Base-by-base conservation (phyloP, 108 stramenopile species). In the Hondaea fermentalgiana region DNA sequence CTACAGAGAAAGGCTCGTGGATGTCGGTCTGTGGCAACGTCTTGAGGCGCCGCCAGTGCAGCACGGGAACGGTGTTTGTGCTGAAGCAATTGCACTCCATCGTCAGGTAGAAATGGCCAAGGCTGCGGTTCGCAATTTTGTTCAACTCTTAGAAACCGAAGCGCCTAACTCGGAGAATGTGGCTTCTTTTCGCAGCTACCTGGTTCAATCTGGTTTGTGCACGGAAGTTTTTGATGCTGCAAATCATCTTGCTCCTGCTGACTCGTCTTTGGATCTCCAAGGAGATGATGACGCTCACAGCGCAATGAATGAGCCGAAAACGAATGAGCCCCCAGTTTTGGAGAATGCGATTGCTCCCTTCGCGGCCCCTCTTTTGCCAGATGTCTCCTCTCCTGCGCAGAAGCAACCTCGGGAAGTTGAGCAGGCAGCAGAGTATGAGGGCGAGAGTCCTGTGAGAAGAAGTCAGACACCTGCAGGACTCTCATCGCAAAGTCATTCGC, bases 31-130 rank as follows among this genome's bases (percentile, higher is more conserved):
- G 19, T 83, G 76, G 76, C 6, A 83, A 53, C 45, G 76, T 12
- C 45, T 83, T 3, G 76, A 83, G 51, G 49, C 45, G 6, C 76
- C 76, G n/a, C 76, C 76, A 12, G 76, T 83, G 6, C 76, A 35
- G 49, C 25, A 28, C 42, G 42, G 25, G 6, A 6, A 69, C 6
- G 42, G 64, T 4, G 14, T 42, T 0, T 42, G 42, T 17, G 45
- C 76, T 23, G 76, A 83, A 35, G 76, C 76, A 0, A 23, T 53
- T 21, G 76, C 49, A 12, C 25, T 53, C 8, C 76, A 83, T 17
- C 76, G 76, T 17, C n/a, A 83, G 28, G 76, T 83, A 12, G 76
- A 83, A 35, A 83, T 83, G 45, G 51, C 76, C 19, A 83, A 83
- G 51, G 76, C 76, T 12, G 76, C 76, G 10, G 76, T 83, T 10